Base-by-base conservation (phyloP, 805 yeast genomes). In the Cyberlindnera nakhonratchasimensis region DNA sequence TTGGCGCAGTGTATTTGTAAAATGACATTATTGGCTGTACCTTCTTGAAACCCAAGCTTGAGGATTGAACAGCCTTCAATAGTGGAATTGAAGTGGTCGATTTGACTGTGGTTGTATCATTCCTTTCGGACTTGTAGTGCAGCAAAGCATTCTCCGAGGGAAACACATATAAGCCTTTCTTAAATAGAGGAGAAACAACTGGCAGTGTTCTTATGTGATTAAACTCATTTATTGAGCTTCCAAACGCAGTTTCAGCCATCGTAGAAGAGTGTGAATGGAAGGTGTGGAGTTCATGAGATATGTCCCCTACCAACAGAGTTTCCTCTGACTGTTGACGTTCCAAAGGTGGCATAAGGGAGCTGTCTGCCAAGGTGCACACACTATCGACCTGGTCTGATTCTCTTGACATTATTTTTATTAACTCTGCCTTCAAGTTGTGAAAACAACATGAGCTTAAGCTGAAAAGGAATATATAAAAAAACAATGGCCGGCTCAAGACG, bases 131-230 rank as follows among this genome's bases (percentile, higher is more conserved):
- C 31, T 59, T 50, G 40, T 51, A 68, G 10, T 35, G 26, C 9
- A 48, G 35, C 14, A 61, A 55, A 2, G 71, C 55, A 12, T 50
- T 44, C 32, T 64, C 65, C 25, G 68, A 63, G 3, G 71, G 64
- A 48, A 67, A 67, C n/a, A 64, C 58, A 40, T 50, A 64, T 32
- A 64, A 48, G 1, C 73, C 73, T 35, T 63, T 64, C 21, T 63
- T 61, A 31, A 67, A 51, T 16, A 65, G 24, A 4, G 61, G 48
- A 2, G 68, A 59, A 0, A 59, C 58, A 13, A 67, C 55, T 0
- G 67, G 69, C 24, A 67, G 40, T 3, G 57, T 51, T 30, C 72
- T 52, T 13, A 57, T 38, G 18, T 43, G 45, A 43, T 53, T 54
- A 40, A 52, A 57, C 34, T 55, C 62, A 14, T 42, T 17, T 14